phyloP scores from a whole-genome alignment of 1,284 basidiomycete genomes.

The Wolfiporia cocos region DNA sequence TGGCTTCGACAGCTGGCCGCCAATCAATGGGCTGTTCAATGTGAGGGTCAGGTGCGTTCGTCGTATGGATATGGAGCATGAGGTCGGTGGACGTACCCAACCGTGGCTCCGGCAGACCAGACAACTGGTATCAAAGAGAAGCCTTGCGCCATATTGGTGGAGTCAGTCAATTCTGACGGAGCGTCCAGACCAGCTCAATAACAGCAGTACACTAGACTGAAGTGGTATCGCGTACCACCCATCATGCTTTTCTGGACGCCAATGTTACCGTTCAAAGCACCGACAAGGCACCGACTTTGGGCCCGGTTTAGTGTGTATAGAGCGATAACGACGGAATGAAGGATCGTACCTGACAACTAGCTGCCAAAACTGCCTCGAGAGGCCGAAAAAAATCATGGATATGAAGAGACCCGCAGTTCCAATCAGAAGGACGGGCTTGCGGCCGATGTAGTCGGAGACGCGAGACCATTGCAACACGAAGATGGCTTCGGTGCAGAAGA shows the following conservation, averaged over 20 bases:
- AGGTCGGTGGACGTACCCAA: conserved; percentile 35
- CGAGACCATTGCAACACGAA: conserved; percentile 67
- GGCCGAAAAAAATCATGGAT: conserved; percentile 63
- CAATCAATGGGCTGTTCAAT: conserved; percentile 50
- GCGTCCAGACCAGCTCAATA: not conserved
- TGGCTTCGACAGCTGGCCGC: conserved; percentile 59
- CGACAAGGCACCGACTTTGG: conserved; percentile 34
- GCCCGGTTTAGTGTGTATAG: conserved; percentile 20
- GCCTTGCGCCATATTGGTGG: conserved; percentile 56
- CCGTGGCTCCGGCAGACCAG: conserved; percentile 34
- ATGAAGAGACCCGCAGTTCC: conserved; percentile 61
- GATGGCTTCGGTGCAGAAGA: conserved; percentile 58
- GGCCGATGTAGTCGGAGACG: conserved; percentile 59
- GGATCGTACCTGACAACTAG: conserved; percentile 35
- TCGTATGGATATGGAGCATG: too few species aligned
- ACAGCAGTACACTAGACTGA: not conserved
- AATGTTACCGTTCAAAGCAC: conserved; percentile 49
- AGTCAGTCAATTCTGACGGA: conserved; percentile 54
- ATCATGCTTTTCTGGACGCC: conserved; percentile 68
- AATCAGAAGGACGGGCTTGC: conserved; percentile 61
- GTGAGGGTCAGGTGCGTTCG: too few species aligned
- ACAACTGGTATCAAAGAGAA: conserved; percentile 62
- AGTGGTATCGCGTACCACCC: conserved; percentile 17
- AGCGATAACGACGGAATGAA: not conserved
- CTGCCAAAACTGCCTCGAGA: conserved; percentile 54